Evolutionary conservation across 352 stramenopile genomes (phyloP).

Genomic region (Pythium vanterpoolii): DNA sequence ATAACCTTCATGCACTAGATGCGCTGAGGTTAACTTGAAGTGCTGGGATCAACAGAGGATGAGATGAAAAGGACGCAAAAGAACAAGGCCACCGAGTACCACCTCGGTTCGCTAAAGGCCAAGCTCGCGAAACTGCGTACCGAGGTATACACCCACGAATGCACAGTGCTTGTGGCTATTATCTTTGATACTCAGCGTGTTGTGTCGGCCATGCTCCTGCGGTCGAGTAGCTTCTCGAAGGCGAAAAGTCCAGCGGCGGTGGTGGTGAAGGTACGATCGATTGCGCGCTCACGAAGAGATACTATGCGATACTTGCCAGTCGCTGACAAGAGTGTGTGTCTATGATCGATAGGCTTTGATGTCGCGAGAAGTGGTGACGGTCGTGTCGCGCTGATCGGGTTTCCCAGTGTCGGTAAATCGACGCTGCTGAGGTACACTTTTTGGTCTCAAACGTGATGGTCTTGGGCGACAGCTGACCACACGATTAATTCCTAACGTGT

Average conservation of each 20-base stretch:
- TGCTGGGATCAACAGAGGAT: constrained; percentile 60
- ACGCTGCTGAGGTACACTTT: constrained; percentile 80
- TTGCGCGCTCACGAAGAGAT: not conserved
- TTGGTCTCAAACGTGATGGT: not conserved
- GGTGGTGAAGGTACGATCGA: constrained; percentile 61
- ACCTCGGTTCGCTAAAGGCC: constrained; percentile 95
- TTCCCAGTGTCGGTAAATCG: constrained; percentile 88
- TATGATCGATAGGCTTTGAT: constrained; percentile 88
- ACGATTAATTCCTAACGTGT: not conserved
- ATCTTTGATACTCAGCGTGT: not conserved
- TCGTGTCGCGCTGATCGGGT: constrained; percentile 96
- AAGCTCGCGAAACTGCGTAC: constrained; percentile 98
- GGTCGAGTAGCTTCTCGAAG: constrained; percentile 65
- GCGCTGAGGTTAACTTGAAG: constrained; percentile 1
- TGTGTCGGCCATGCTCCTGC: not conserved
- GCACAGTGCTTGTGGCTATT: not conserved
- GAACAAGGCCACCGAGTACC: constrained; percentile 94
- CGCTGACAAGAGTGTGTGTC: no score
- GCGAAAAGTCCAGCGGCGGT: constrained; percentile 68
- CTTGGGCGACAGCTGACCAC: not conserved
- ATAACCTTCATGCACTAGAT: not conserved
- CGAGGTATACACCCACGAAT: constrained; percentile 56
- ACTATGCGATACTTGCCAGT: not conserved
- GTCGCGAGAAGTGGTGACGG: constrained; percentile 95
- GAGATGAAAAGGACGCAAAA: constrained; percentile 98